These are phyloP conservation scores for Carex pumila DNA, from an alignment of 176 grass and related monocot genomes.

Conservation along the genomic window DNA sequence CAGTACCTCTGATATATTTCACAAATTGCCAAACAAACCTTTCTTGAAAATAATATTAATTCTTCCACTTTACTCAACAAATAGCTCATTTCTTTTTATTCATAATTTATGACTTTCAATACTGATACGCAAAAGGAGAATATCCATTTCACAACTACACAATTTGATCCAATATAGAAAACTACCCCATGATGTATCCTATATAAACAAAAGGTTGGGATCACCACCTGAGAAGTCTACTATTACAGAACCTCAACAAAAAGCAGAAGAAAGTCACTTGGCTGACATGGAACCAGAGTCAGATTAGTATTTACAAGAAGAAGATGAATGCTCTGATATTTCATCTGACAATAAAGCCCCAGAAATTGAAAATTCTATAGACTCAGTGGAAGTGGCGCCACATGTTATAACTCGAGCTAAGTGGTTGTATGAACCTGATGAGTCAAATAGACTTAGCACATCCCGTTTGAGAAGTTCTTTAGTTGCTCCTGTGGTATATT, in stretches of 20 bases:
- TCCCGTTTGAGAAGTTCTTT: slow-evolving; percentile 82
- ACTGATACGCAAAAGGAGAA: slow-evolving; percentile 45
- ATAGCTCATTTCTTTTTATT: background rate
- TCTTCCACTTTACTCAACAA: background rate
- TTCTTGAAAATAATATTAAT: background rate
- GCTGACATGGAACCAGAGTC: slow-evolving; percentile 24
- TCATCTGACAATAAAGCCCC: slow-evolving; percentile 20
- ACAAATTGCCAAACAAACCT: background rate
- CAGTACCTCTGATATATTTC: background rate
- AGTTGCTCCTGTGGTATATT: slow-evolving; percentile 57
- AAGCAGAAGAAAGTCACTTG: slow-evolving; percentile 6
- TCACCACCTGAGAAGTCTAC: slow-evolving; percentile 16
- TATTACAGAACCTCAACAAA: slow-evolving; percentile 19
- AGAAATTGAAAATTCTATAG: slow-evolving; percentile 24
- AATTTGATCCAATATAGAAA: slow-evolving; percentile 70
- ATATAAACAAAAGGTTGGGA: slow-evolving; percentile 26
- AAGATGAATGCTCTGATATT: slow-evolving; percentile 32
- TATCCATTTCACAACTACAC: slow-evolving; percentile 98
- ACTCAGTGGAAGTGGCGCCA: background rate
- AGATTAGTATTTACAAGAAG: slow-evolving; percentile 6
- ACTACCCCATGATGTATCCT: slow-evolving; percentile 30
- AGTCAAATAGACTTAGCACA: slow-evolving; percentile 62
- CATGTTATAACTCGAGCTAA: slow-evolving; percentile 43
- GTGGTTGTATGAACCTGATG: slow-evolving; percentile 88
- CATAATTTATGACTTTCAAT: background rate